A percentile compares a stretch with the other conserved stretches of the same genome.
These are phyloP conservation scores for Fusarium austroafricanum DNA, from an alignment of 2,329 filamentous ascomycete species.

Conservation along the genomic window DNA sequence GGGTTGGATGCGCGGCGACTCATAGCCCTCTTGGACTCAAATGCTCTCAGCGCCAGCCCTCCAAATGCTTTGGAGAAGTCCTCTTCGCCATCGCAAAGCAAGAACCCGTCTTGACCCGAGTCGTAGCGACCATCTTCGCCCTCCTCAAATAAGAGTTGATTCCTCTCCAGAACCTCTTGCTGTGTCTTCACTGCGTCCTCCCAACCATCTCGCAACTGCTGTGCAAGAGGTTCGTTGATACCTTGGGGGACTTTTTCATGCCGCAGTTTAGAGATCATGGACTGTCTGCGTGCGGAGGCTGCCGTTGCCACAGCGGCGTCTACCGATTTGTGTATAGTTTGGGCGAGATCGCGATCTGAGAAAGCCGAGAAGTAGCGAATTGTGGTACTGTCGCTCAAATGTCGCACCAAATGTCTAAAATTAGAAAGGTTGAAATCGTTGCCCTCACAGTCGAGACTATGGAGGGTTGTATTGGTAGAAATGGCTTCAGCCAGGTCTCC, in stretches of 20 bases:
- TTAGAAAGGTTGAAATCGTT: slow-evolving; percentile 67
- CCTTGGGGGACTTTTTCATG: slow-evolving; percentile 47
- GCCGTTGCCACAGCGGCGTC: slow-evolving; percentile 46
- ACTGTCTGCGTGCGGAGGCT: slow-evolving; percentile 48
- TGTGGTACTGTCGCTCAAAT: slow-evolving; percentile 56
- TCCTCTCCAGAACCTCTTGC: slow-evolving; percentile 52
- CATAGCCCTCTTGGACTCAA: slow-evolving; percentile 45
- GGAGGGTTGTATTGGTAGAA: slow-evolving; percentile 60
- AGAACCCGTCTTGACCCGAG: slow-evolving; percentile 17
- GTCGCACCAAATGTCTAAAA: slow-evolving; percentile 59
- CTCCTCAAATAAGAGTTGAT: slow-evolving; percentile 48
- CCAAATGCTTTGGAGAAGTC: slow-evolving; percentile 52
- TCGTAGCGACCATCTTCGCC: slow-evolving; percentile 43
- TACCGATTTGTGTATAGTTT: slow-evolving; percentile 51
- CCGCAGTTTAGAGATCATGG: slow-evolving; percentile 51
- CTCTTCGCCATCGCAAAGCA: slow-evolving; percentile 42
- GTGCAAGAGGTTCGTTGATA: slow-evolving; percentile 50
- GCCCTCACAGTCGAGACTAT: slow-evolving; percentile 65
- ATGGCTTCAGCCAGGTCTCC: slow-evolving; percentile 64
- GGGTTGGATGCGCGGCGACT: slow-evolving; percentile 36
- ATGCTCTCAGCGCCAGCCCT: slow-evolving; percentile 51
- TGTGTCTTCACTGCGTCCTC: slow-evolving; percentile 51
- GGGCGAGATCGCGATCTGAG: slow-evolving; percentile 52
- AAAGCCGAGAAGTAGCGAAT: slow-evolving; percentile 60
- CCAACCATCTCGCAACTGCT: slow-evolving; percentile 56